A percentile compares a stretch with the other conserved stretches of the same genome.
These are phyloP conservation scores for Phialocephala sp. DNA, from an alignment of 2,329 filamentous ascomycete species.

Conservation along the genomic window DNA sequence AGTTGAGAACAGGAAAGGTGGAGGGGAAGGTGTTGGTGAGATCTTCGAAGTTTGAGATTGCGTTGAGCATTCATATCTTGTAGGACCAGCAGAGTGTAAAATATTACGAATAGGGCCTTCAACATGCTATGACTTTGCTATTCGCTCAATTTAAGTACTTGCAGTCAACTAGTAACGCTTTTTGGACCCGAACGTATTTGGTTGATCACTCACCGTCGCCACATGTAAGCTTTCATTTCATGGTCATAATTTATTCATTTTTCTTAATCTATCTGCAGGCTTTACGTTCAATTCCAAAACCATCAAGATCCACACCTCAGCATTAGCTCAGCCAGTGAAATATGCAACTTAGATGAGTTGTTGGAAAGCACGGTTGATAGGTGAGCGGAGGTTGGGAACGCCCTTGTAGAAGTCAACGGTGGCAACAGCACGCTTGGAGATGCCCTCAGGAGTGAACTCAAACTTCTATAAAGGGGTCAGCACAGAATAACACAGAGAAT, in stretches of 20 bases:
- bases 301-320: background rate
- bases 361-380: conserved; percentile 96
- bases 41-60: conserved; percentile 63
- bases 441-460: conserved; percentile 97
- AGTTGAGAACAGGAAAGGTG: conserved; percentile 57
- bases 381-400: conserved; percentile 86
- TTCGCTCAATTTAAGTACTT: background rate
- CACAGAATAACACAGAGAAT: conserved; percentile 25
- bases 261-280: conserved; percentile 28
- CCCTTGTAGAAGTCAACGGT: conserved; percentile 99
- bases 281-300: conserved; percentile 14
- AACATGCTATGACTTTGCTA: background rate
- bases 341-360: conserved; percentile 78
- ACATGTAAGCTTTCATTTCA: background rate
- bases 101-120: background rate
- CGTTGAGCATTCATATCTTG: conserved; percentile 8
- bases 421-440: conserved; percentile 89
- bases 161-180: background rate
- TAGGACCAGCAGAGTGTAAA: background rate
- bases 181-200: too few relatives aligned
- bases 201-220: background rate
- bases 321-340: background rate
- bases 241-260: conserved; percentile 20
- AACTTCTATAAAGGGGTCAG: conserved; percentile 77
- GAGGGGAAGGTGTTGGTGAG: conserved; percentile 64